Conservation (phyloP, 1,139 yeast genomes). For the Candida sanyaensis region DNA sequence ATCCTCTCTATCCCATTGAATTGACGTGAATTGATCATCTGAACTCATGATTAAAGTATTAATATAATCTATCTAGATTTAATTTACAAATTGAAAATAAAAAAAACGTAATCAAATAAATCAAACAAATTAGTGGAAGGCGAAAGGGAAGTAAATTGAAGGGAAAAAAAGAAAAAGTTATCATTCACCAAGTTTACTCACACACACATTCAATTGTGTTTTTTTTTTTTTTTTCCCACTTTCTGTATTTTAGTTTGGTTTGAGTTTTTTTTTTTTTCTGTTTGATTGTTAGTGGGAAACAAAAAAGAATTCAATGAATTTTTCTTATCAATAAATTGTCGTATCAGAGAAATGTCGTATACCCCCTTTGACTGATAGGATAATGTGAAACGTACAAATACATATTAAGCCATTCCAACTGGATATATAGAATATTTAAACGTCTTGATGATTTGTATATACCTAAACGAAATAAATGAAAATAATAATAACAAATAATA, state of each 20-base stretch:
- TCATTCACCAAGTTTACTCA: not conserved
- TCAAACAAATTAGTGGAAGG: not conserved
- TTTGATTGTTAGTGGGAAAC: no score
- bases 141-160: no score
- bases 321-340: not conserved
- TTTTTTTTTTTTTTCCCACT: not conserved
- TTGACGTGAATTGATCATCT: conserved; percentile 58
- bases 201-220: not conserved
- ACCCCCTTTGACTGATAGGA: no score
- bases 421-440: not conserved
- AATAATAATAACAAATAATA: not conserved
- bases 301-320: no score
- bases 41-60: conserved; percentile 22
- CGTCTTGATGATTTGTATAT: not conserved
- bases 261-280: no score
- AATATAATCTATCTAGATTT: not conserved
- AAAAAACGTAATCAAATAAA: not conserved
- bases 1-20: conserved; percentile 59
- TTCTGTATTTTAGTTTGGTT: not conserved
- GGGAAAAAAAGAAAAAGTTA: not conserved
- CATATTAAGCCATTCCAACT: not conserved
- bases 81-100: no score
- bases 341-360: no score
- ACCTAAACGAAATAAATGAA: not conserved
- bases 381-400: no score